Percentiles rank a stretch among this genome's conserved stretches.
phyloP scores from a whole-genome alignment of 192 early-diverging fungal species.

The Chytriomyces sp. region DNA sequence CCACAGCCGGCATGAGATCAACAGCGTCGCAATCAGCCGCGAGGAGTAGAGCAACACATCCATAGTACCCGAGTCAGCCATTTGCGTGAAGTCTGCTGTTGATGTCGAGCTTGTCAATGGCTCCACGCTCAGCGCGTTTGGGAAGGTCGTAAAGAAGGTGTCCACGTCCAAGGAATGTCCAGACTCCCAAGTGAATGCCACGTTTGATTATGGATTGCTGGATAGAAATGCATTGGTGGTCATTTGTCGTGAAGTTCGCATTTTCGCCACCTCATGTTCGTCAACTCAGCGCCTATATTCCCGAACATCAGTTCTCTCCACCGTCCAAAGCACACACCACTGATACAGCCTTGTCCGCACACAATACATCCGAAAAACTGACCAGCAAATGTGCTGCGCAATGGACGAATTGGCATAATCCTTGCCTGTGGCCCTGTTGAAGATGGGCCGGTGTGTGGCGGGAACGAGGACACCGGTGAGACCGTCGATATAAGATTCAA shows the following conservation, averaged over 20 bases:
- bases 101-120: constrained; percentile 85
- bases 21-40: constrained; percentile 84
- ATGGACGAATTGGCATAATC: constrained; percentile 48
- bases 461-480: constrained; percentile 46
- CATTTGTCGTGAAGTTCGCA: too few species aligned
- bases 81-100: constrained; percentile 77
- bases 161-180: constrained; percentile 58
- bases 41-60: constrained; percentile 91
- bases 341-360: constrained; percentile 9
- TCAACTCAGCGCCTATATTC: too few species aligned
- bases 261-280: too few species aligned
- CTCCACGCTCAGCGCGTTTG: constrained; percentile 74
- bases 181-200: constrained; percentile 24
- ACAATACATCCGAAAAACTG: constrained; percentile 30
- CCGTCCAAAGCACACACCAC: background rate
- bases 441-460: background rate
- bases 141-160: constrained; percentile 71
- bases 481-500: constrained; percentile 83
- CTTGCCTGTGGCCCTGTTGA: constrained; percentile 47
- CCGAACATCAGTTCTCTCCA: too few species aligned
- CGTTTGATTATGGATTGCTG: constrained; percentile 24
- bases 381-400: constrained; percentile 48
- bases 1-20: constrained; percentile 85
- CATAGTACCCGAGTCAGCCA: constrained; percentile 74
- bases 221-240: too few species aligned